Base-by-base conservation (phyloP, 2,329 filamentous ascomycete genomes). In the Aspergillus sojae region DNA sequence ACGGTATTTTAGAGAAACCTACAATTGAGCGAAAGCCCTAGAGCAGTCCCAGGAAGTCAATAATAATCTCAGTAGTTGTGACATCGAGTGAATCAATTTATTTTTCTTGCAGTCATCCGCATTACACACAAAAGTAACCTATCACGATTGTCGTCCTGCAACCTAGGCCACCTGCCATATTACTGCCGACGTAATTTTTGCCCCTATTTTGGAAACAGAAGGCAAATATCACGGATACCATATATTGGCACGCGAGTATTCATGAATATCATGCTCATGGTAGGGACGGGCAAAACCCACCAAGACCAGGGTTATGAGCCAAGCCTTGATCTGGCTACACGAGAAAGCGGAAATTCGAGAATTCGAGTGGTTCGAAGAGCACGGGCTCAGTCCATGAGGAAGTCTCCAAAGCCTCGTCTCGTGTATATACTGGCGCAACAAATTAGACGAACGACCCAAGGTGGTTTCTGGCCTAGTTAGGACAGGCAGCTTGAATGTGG, bases 401-500 rank as follows among this genome's bases (percentile, higher is more conserved):
- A 54, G 57, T 56, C 63, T 63, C 56, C 46, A 36, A 62, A 57
- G 55, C 61, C 63, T 65, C 61, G 65, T 65, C 67, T 62, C 60
- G 64, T 62, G 64, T 62, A 66, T 62, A 66, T 62, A 63, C 57
- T 63, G 68, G 62, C 58, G 68, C 68, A 67, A 69, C 65, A 69
- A 62, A 70, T 66, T 69, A 70, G 67, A 70, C 67, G 65, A 68
- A 69, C 60, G 62, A 70, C 67, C 62, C 68, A 69, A 61, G 63
- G 60, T 62, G 45, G 30, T 61, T 63, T 46, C 60, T 57, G 59
- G 63, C 73, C 81, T 91, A 92, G 85, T 91, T 93, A 76, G 94
- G 92, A 90, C 95, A 99, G 75, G 91, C 88, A 73, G 92, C 89
- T 88, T 97, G 94, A 79, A 98, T 91, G 83, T 97, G 94, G 73